Conservation (phyloP, 768 basidiomycete species). For the Sporobolomyces pararoseus region DNA sequence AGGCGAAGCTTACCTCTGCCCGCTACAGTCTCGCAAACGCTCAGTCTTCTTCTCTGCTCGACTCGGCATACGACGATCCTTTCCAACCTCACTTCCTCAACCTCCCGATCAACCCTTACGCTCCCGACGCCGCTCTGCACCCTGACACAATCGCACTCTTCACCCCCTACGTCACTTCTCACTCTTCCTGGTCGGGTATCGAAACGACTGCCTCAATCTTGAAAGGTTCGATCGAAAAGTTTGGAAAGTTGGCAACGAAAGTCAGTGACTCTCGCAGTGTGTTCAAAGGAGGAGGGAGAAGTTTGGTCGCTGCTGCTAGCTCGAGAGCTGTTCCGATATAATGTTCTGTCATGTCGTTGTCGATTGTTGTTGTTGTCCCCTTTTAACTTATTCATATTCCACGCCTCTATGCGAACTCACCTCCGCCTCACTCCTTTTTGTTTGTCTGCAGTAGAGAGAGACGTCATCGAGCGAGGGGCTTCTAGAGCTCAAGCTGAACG, state of each 20-base stretch:
- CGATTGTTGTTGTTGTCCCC: too few relatives aligned
- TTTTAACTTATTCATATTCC: too few relatives aligned
- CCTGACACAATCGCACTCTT: conserved; percentile 13
- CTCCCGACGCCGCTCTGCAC: neutral
- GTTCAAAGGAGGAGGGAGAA: too few relatives aligned
- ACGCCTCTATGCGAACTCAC: too few relatives aligned
- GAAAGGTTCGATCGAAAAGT: neutral
- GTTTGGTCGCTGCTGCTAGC: too few relatives aligned
- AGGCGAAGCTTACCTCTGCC: neutral
- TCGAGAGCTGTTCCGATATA: too few relatives aligned
- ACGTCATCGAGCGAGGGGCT: too few relatives aligned
- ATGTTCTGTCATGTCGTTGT: too few relatives aligned
- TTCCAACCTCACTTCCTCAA: conserved; percentile 13
- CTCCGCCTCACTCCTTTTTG: too few relatives aligned
- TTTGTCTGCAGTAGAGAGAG: too few relatives aligned
- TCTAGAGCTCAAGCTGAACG: too few relatives aligned
- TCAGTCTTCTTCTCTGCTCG: neutral
- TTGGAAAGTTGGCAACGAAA: neutral
- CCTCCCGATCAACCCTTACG: neutral
- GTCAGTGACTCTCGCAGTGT: too few relatives aligned
- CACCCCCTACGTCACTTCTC: conserved; percentile 8
- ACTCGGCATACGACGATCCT: conserved; percentile 30
- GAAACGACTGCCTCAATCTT: conserved; percentile 8
- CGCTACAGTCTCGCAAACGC: conserved; percentile 15
- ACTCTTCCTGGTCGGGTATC: conserved; percentile 1